phyloP scores from a whole-genome alignment of 2,329 filamentous ascomycete genomes.

The Aureobasidium mangrovei region DNA sequence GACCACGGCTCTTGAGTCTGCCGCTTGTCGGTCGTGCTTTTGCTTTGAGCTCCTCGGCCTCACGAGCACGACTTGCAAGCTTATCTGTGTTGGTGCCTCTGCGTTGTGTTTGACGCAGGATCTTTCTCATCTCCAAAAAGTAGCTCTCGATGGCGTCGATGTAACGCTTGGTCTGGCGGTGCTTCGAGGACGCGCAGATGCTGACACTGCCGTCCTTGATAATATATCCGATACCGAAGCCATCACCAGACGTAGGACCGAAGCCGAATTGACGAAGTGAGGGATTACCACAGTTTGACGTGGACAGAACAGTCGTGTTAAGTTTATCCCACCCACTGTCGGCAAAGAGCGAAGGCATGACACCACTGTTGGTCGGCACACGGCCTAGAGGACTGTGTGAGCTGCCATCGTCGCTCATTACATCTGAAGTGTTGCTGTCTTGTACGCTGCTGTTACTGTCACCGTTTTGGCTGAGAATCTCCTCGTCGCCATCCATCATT shows the following conservation, averaged over 20 bases:
- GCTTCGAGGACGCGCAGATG: constrained; percentile 88
- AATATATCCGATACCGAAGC: constrained; percentile 97
- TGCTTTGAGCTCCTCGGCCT: constrained; percentile 52
- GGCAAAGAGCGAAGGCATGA: constrained; percentile 71
- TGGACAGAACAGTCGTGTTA: constrained; percentile 88
- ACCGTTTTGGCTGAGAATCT: constrained; percentile 39
- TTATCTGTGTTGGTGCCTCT: constrained; percentile 46
- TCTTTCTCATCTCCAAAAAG: constrained; percentile 77
- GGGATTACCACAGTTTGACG: constrained; percentile 98
- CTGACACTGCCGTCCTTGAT: constrained; percentile 91
- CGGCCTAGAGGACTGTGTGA: constrained; percentile 42
- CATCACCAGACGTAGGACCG: constrained; percentile 84
- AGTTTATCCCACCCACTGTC: constrained; percentile 90
- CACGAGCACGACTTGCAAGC: constrained; percentile 49
- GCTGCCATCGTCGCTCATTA: constrained; percentile 42
- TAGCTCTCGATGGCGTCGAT: constrained; percentile 86
- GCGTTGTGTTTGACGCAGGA: constrained; percentile 62
- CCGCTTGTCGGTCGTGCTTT: constrained; percentile 35
- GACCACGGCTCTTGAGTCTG: constrained; percentile 61
- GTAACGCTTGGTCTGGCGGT: constrained; percentile 84
- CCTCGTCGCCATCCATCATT: constrained; percentile 64
- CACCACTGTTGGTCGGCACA: constrained; percentile 39
- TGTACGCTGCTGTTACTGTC: constrained; percentile 52
- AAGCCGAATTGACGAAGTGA: constrained; percentile 93
- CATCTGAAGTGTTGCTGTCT: constrained; percentile 34